phyloP scores from a whole-genome alignment of 164 flowering plant genomes.

The Paratinospora sagittata region DNA sequence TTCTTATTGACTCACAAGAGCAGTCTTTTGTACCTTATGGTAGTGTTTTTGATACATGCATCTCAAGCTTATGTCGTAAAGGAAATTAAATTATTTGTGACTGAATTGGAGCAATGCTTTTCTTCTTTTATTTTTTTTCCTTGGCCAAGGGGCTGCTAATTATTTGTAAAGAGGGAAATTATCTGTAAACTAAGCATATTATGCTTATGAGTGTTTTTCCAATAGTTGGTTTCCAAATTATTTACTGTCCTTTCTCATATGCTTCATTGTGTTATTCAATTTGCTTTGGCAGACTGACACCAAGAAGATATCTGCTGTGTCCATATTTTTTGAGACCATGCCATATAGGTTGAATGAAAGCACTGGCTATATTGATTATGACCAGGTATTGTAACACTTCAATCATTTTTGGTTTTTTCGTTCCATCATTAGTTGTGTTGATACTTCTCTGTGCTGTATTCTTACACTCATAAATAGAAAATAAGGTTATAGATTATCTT shows the following conservation, averaged over 20 bases:
- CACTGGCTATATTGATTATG: conserved; percentile 84
- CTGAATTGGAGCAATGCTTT: too few relatives aligned
- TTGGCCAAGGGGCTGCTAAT: too few relatives aligned
- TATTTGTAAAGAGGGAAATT: too few relatives aligned
- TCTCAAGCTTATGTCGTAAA: too few relatives aligned
- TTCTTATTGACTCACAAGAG: too few relatives aligned
- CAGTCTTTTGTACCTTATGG: too few relatives aligned
- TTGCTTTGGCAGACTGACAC: conserved; percentile 50
- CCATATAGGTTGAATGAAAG: conserved; percentile 81
- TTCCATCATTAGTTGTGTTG: background rate
- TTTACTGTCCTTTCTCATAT: background rate
- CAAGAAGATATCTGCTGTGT: conserved; percentile 84
- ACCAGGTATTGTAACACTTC: conserved; percentile 34
- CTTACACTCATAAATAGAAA: background rate
- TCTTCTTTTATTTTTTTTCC: too few relatives aligned
- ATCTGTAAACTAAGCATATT: background rate
- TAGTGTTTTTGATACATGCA: too few relatives aligned
- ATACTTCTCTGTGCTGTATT: background rate
- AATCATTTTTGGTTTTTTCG: background rate
- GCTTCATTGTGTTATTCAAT: background rate
- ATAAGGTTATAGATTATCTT: background rate
- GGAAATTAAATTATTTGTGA: too few relatives aligned
- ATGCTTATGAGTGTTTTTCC: background rate
- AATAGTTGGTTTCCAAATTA: background rate
- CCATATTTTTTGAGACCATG: conserved; percentile 89